Base-by-base conservation (phyloP, 2,329 filamentous ascomycete species). In the Pezicula neosporulosa region DNA sequence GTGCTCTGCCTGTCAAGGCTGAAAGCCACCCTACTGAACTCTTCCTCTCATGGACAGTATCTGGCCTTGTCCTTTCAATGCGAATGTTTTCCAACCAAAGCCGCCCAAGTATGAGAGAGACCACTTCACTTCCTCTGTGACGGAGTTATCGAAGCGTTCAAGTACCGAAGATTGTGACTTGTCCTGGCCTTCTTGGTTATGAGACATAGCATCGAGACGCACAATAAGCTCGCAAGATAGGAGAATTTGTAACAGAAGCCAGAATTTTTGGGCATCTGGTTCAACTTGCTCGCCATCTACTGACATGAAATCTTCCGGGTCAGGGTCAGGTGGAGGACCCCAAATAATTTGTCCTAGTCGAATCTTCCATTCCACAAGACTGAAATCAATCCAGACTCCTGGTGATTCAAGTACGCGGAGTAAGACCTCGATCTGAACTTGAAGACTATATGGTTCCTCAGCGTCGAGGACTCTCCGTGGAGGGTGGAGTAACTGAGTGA, bases 351-450 rank as follows among this genome's bases (percentile, higher is more conserved):
- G 86, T 6, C 87, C 87, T 1, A 90, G 72, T 12, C 85, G 77
- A 52, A 90, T 86, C 36, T 87, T 78, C 86, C 86, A 90, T 63
- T 90, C 86, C 6, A 90, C 83, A 30, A 84, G 77, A 18, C 85
- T 86, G 57, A 90, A 87, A 66, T 90, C 86, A 47, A 87, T 78
- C 87, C 87, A 90, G 43, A 88, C 79, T 50, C 86, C 85, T 49
- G 83, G 77, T 7, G 81, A 71, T 0, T 78, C 80, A 42, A 90
- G 74, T 9, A 86, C 79, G 63, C 82, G 82, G 43, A 90, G 76
- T 16, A 90, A 70, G 4, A 83, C 80, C 57, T 85, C 76, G 50
- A 90, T 89, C 63, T 90, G 87, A 35, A 87, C 83, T 41, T 84
- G 77, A 18, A 90, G 71, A 49, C 85, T 81, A 60, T 81, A 79